These are phyloP conservation scores for Solanum etuberosum DNA, from an alignment of 257 asterid genomes.

Conservation along the genomic window DNA sequence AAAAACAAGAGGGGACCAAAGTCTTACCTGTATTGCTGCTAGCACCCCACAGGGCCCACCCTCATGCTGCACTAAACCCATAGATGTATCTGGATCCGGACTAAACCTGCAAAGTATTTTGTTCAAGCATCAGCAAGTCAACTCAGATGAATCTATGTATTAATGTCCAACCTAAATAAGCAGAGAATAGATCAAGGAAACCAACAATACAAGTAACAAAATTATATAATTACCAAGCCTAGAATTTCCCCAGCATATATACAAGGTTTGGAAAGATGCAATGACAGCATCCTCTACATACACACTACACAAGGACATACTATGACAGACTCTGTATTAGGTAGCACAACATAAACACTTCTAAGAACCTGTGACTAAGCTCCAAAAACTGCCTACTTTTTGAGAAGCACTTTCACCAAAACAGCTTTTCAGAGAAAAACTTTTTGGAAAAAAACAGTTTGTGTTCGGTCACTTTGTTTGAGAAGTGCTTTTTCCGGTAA, in stretches of 20 bases:
- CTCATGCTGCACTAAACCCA: conserved; percentile 98
- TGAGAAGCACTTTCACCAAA: neutral
- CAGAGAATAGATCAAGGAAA: neutral
- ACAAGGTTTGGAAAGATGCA: neutral
- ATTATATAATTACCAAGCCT: neutral
- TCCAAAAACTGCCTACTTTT: neutral
- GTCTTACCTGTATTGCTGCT: conserved; percentile 88
- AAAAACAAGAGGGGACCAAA: conserved; percentile 12
- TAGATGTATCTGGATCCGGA: conserved; percentile 81
- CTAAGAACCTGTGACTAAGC: neutral
- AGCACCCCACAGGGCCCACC: conserved; percentile 99
- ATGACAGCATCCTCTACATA: neutral
- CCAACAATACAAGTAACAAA: neutral
- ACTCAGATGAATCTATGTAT: neutral
- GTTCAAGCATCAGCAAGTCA: conserved; percentile 9
- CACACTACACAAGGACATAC: neutral
- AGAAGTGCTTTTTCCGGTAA: neutral
- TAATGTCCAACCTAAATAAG: neutral
- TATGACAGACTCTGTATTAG: neutral
- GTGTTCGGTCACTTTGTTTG: neutral
- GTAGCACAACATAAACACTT: neutral
- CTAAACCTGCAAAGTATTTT: conserved; percentile 55
- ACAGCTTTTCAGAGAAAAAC: neutral
- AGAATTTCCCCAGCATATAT: neutral
- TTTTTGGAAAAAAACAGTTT: neutral